phyloP scores from a whole-genome alignment of 2,329 filamentous ascomycete species.

The Ambrosiella beaveri region DNA sequence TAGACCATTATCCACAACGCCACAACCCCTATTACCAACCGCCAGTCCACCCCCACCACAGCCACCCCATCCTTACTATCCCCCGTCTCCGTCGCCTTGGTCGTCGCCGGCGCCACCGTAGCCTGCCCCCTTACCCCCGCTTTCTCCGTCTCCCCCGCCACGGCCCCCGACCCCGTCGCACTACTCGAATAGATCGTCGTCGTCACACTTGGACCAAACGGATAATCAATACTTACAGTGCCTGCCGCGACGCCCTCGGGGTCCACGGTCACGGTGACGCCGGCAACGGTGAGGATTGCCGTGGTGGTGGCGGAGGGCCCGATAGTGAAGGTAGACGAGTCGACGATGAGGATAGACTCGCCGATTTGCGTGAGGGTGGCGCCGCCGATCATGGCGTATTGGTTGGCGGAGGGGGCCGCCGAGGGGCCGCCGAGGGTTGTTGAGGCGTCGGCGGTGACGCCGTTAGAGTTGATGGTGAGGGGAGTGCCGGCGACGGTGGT shows the following conservation, averaged over 20 bases:
- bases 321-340: conserved; percentile 33
- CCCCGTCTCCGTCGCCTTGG: neutral
- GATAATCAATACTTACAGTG: conserved; percentile 28
- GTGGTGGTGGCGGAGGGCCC: conserved; percentile 29
- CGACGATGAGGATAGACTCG: conserved; percentile 31
- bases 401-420: conserved; percentile 22
- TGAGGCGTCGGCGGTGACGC: conserved; percentile 23
- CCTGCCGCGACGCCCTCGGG: conserved; percentile 31
- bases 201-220: conserved; percentile 26
- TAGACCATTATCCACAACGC: neutral
- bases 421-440: conserved; percentile 27
- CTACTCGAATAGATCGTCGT: conserved; percentile 20
- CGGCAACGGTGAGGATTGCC: conserved; percentile 22
- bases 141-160: neutral
- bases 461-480: conserved; percentile 31
- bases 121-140: neutral
- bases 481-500: conserved; percentile 32
- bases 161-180: conserved; percentile 19
- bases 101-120: neutral
- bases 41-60: neutral
- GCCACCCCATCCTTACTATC: neutral
- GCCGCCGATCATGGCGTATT: conserved; percentile 33
- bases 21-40: neutral
- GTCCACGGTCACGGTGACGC: conserved; percentile 34
- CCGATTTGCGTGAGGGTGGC: conserved; percentile 34